Conservation (phyloP, 257 asterid genomes). For the Mitragyna speciosa region DNA sequence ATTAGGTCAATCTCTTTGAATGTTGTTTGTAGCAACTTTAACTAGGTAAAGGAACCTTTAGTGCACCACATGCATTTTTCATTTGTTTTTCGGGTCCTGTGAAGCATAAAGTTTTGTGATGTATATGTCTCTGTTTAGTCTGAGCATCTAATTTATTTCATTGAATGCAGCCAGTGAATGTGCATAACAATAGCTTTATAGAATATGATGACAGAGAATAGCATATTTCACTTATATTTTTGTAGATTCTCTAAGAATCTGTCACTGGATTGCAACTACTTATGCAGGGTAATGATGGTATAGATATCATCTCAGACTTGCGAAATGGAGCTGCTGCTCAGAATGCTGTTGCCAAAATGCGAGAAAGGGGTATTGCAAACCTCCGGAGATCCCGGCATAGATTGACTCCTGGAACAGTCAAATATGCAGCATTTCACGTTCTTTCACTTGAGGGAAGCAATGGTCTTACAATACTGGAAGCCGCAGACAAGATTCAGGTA, state of each 20-base stretch:
- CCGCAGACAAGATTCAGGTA: conserved; percentile 95
- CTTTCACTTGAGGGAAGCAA: conserved; percentile 84
- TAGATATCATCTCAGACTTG: conserved; percentile 57
- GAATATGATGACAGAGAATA: not conserved
- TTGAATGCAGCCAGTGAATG: not conserved
- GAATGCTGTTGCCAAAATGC: conserved; percentile 85
- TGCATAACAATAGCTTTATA: not conserved
- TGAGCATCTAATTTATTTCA: not conserved
- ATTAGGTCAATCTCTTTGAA: not conserved
- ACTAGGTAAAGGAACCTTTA: not conserved
- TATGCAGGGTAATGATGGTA: conserved; percentile 62
- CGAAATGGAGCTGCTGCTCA: conserved; percentile 90
- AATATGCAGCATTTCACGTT: conserved; percentile 86
- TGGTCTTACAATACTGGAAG: conserved; percentile 77
- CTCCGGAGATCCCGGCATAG: conserved; percentile 82
- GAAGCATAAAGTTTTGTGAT: not conserved
- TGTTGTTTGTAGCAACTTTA: not conserved
- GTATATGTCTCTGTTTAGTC: not conserved
- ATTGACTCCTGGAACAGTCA: conserved; percentile 95
- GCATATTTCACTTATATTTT: not conserved
- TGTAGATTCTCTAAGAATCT: not conserved
- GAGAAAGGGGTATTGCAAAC: conserved; percentile 72
- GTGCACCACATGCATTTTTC: not conserved
- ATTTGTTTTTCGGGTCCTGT: not conserved
- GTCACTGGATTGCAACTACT: conserved; percentile 9